Conservation (phyloP, 371 early-diverging fungal species). For the Actinomortierella ambigua region DNA sequence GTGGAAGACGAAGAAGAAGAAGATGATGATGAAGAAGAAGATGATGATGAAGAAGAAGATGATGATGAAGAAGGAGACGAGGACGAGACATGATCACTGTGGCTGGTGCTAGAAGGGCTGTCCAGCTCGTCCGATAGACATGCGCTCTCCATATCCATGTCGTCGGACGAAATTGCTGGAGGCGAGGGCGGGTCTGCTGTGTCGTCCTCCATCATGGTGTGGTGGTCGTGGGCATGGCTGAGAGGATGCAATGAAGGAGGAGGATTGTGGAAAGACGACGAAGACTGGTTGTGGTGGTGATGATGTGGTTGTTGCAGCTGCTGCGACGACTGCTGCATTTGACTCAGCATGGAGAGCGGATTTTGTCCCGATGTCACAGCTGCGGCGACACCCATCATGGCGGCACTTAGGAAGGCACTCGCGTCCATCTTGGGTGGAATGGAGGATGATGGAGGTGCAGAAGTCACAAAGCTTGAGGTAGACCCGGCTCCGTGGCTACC, state of each 20-base stretch:
- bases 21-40: background rate
- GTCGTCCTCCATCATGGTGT: slow-evolving; percentile 22
- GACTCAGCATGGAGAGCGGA: background rate
- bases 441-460: too few species aligned
- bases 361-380: too few species aligned
- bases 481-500: too few species aligned
- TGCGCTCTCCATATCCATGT: slow-evolving; percentile 27
- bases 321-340: slow-evolving; percentile 8
- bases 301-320: slow-evolving; percentile 1
- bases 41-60: background rate
- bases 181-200: slow-evolving; percentile 28
- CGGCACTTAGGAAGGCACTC: too few species aligned
- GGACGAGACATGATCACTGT: background rate
- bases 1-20: background rate
- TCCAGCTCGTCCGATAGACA: slow-evolving; percentile 16
- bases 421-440: too few species aligned
- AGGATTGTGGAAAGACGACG: too few species aligned
- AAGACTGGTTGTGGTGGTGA: too few species aligned
- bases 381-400: too few species aligned
- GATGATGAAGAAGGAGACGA: background rate
- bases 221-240: background rate
- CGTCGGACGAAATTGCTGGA: slow-evolving; percentile 19
- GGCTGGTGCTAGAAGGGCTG: background rate
- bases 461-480: too few species aligned
- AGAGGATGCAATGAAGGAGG: too few species aligned